Evolutionary conservation across 495 filamentous ascomycete species (phyloP).

Genomic region (Ramalina intermedia): DNA sequence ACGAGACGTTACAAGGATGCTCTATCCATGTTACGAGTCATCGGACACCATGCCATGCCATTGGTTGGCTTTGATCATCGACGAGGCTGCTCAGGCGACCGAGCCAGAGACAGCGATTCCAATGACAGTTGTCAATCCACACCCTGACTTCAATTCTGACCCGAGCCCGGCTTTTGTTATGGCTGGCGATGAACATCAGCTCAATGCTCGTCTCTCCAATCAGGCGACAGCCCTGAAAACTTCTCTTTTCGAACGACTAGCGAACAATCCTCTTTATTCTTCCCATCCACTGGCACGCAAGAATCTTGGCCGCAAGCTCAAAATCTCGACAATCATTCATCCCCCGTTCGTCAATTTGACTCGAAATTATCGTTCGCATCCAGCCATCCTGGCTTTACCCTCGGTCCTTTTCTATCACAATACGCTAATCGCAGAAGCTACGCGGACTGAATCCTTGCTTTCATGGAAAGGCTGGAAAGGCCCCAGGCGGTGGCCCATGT

Average conservation of each 20-base stretch:
- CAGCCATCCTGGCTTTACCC: conserved; percentile 39
- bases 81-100: conserved; percentile 43
- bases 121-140: conserved; percentile 35
- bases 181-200: conserved; percentile 42
- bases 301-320: conserved; percentile 8
- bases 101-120: conserved; percentile 38
- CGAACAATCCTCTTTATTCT: conserved; percentile 28
- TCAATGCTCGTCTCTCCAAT: conserved; percentile 33
- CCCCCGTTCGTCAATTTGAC: conserved; percentile 40
- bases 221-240: conserved; percentile 24
- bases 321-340: conserved; percentile 23
- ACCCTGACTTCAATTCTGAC: conserved; percentile 5
- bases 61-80: conserved; percentile 39
- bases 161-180: conserved; percentile 34
- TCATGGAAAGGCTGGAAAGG: conserved; percentile 36
- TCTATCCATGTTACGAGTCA: not conserved
- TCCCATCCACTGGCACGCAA: conserved; percentile 35
- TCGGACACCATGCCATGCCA: conserved; percentile 20
- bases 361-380: conserved; percentile 46
- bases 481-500: conserved; percentile 28
- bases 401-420: conserved; percentile 39
- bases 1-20: not conserved
- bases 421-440: conserved; percentile 35
- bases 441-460: conserved; percentile 20
- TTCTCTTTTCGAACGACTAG: conserved; percentile 38